These are phyloP conservation scores for Zygotorulaspora sp. DNA, from an alignment of 805 yeast genomes.

Conservation along the genomic window DNA sequence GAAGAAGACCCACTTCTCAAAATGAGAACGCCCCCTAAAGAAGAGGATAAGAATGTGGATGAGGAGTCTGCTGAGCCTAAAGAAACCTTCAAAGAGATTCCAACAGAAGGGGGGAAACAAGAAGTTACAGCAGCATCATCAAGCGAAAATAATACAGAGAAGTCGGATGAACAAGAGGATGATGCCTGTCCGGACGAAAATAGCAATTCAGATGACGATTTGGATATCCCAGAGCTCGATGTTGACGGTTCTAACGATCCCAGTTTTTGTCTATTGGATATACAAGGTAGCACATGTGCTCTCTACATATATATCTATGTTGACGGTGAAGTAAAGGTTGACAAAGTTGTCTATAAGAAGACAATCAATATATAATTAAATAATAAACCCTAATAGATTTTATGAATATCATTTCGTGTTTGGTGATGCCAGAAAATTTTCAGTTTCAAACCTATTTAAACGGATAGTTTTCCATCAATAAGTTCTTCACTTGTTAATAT, in stretches of 20 bases:
- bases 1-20: slow-evolving; percentile 26
- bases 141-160: slow-evolving; percentile 5
- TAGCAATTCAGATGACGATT: slow-evolving; percentile 21
- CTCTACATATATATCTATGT: slow-evolving; percentile 79
- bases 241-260: slow-evolving; percentile 49
- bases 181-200: slow-evolving; percentile 4
- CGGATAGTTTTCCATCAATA: neutral
- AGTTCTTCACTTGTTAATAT: neutral
- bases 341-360: slow-evolving; percentile 69
- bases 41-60: slow-evolving; percentile 7
- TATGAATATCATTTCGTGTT: too few species aligned
- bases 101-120: too few species aligned
- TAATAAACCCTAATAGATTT: slow-evolving; percentile 4
- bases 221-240: slow-evolving; percentile 22
- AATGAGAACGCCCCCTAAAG: slow-evolving; percentile 14
- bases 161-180: slow-evolving; percentile 9
- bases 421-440: neutral
- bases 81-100: too few species aligned
- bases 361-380: slow-evolving; percentile 25
- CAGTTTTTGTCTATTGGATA: slow-evolving; percentile 82
- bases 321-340: slow-evolving; percentile 84
- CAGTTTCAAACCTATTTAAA: neutral
- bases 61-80: slow-evolving; percentile 1
- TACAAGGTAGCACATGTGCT: slow-evolving; percentile 73
- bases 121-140: neutral